Evolutionary conservation across 2,329 filamentous ascomycete species (phyloP).

Genomic region (Exophiala oligosperma): DNA sequence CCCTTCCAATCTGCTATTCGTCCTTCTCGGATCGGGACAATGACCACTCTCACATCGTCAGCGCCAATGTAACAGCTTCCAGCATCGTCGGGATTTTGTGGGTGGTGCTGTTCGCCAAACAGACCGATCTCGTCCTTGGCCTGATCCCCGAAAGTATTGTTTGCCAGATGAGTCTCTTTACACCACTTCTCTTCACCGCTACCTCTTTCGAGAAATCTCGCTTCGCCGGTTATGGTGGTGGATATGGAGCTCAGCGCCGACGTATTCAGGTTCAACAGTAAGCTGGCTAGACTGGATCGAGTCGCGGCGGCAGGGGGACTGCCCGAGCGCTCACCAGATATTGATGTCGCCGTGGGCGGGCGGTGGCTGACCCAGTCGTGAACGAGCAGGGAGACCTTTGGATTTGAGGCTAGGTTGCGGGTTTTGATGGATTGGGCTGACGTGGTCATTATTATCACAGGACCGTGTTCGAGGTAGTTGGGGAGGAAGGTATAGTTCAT

Average conservation of each 20-base stretch:
- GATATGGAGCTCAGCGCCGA: slow-evolving; percentile 84
- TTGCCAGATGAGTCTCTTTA: slow-evolving; percentile 78
- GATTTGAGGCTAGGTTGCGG: slow-evolving; percentile 78
- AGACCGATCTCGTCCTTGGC: slow-evolving; percentile 48
- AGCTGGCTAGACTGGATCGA: slow-evolving; percentile 73
- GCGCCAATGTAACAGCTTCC: slow-evolving; percentile 69
- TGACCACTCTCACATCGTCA: slow-evolving; percentile 81
- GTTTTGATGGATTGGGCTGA: slow-evolving; percentile 70
- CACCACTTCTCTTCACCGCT: slow-evolving; percentile 84
- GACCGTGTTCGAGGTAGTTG: slow-evolving; percentile 39
- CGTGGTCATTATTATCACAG: slow-evolving; percentile 94
- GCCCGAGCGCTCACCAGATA: slow-evolving; percentile 56
- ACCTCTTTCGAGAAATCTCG: slow-evolving; percentile 68
- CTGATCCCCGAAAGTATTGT: slow-evolving; percentile 77
- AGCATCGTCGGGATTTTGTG: slow-evolving; percentile 35
- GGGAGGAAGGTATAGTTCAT: slow-evolving; percentile 99
- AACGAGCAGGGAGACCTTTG: slow-evolving; percentile 87
- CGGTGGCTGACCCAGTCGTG: slow-evolving; percentile 98
- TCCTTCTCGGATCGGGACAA: slow-evolving; percentile 80
- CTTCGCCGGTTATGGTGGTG: slow-evolving; percentile 89
- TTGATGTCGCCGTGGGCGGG: slow-evolving; percentile 65
- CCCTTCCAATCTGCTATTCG: slow-evolving; percentile 95
- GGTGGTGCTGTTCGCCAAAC: slow-evolving; percentile 37
- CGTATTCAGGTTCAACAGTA: slow-evolving; percentile 89
- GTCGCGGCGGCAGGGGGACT: slow-evolving; percentile 63